These are phyloP conservation scores for Austroboletus festivus DNA, from an alignment of 768 basidiomycete species.

Conservation along the genomic window DNA sequence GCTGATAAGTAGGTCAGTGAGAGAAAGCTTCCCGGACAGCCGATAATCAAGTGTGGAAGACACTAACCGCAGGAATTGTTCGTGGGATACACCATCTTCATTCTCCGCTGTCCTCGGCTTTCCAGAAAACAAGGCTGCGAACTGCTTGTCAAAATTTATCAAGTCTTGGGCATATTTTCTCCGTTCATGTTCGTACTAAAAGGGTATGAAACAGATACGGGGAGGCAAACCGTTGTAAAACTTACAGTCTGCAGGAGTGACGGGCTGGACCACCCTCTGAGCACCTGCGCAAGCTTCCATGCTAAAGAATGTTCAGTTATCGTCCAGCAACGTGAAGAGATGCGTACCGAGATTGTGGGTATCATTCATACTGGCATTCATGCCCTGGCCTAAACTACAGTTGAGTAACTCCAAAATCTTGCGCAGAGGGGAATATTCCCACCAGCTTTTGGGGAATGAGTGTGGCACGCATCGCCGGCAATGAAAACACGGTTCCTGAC, in stretches of 20 bases:
- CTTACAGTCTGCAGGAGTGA: constrained; percentile 41
- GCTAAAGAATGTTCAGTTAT: constrained; percentile 44
- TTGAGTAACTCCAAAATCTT: not conserved
- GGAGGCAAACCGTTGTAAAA: not conserved
- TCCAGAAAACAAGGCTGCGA: constrained; percentile 63
- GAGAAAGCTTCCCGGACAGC: not conserved
- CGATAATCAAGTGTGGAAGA: not conserved
- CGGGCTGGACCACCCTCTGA: constrained; percentile 39
- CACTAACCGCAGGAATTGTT: constrained; percentile 35
- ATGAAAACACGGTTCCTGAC: constrained; percentile 68
- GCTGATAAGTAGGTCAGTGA: constrained; percentile 17
- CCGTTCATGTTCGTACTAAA: constrained; percentile 69
- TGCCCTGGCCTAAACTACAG: constrained; percentile 55
- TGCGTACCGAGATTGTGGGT: constrained; percentile 61
- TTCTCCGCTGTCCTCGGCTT: constrained; percentile 52
- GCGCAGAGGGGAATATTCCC: not conserved
- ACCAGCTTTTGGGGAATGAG: constrained; percentile 67
- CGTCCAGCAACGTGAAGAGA: constrained; percentile 25
- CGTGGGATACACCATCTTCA: constrained; percentile 32
- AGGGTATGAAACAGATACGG: not conserved
- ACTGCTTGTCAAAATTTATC: constrained; percentile 67
- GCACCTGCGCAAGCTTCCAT: constrained; percentile 48
- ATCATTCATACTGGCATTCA: constrained; percentile 78
- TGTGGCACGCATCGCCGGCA: constrained; percentile 73
- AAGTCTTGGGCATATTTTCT: constrained; percentile 68